Conservation (phyloP, 345 rosid species). For the Orychophragmus violaceus region DNA sequence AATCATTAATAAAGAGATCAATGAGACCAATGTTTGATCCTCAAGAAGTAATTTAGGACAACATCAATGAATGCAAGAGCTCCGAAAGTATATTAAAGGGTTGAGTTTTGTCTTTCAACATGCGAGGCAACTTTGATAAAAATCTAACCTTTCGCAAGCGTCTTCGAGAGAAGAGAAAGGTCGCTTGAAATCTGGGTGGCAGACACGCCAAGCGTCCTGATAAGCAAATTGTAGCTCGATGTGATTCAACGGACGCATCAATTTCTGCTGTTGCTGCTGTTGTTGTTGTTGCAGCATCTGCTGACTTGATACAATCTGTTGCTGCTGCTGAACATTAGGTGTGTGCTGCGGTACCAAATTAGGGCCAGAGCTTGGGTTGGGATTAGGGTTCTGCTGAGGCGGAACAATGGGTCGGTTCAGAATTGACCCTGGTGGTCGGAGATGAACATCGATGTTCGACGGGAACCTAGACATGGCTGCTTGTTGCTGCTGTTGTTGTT, state of each 20-base stretch:
- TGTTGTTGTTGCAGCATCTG: conserved; percentile 30
- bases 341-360: conserved; percentile 26
- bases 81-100: no score
- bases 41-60: neutral
- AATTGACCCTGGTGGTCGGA: conserved; percentile 60
- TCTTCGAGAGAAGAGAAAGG: conserved; percentile 87
- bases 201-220: conserved; percentile 96
- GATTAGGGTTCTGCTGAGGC: conserved; percentile 38
- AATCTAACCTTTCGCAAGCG: conserved; percentile 82
- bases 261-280: conserved; percentile 48
- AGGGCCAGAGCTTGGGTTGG: conserved; percentile 33
- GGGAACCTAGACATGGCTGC: conserved; percentile 94
- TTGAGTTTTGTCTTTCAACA: no score
- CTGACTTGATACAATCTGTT: conserved; percentile 19
- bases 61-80: neutral
- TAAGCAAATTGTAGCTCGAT: conserved; percentile 88
- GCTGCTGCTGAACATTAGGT: conserved; percentile 31
- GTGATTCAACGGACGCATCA: conserved; percentile 65
- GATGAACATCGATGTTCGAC: conserved; percentile 81
- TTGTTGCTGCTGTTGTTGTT: conserved; percentile 62
- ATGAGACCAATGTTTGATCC: neutral
- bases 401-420: conserved; percentile 50
- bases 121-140: no score
- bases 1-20: neutral
- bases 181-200: conserved; percentile 89